Base-by-base conservation (phyloP, 2,329 filamentous ascomycete species). In the Exophiala aquamarina region DNA sequence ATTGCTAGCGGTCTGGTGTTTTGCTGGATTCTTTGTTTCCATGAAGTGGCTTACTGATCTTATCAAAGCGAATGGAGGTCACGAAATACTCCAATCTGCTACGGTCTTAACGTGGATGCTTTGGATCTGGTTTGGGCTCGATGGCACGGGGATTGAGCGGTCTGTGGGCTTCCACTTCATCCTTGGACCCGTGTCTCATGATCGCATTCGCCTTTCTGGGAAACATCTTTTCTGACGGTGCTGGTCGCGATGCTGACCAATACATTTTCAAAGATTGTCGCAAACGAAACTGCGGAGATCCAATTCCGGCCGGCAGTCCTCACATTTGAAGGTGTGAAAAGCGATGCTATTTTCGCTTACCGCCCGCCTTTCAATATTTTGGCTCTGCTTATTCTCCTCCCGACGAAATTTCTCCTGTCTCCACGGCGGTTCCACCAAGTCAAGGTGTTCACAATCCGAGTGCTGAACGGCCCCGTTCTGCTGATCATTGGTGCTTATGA, bases 21-120 rank as follows among this genome's bases (percentile, higher is more conserved):
- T 93, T 62, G 79, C 81, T 37, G 88, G 88, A 3, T 93, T 93
- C 65, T 66, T 92, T 41, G 72, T 93, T 33, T 86, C 86, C 15
- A 78, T 93, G 64, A 75, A 83, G 19, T 93, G 88, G 88, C 79
- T 93, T 48, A 77, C 86, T 55, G 82, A 81, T 17, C 65, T 68
- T 1, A 81, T 85, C 43, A 70, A 42, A 15, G n/a, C 32, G 15
- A 9, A 10, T 6, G 18, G 20, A 42, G 9, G 10, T 17, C 17
- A 17, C 7, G n/a, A n/a, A n/a, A 34, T 34, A 4, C 40, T 32
- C 15, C 9, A 77, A 38, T 66, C 3, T 69, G 86, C 66, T 87
- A 83, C 2, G 89, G 89, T 93, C 52, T 82, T 82, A 36, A 90
- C 91, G 66, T 93, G 88, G 88, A 91, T 93, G 87, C 77, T 93